These are phyloP conservation scores for Mycena leptocephala DNA, from an alignment of 768 basidiomycete species.

Conservation along the genomic window DNA sequence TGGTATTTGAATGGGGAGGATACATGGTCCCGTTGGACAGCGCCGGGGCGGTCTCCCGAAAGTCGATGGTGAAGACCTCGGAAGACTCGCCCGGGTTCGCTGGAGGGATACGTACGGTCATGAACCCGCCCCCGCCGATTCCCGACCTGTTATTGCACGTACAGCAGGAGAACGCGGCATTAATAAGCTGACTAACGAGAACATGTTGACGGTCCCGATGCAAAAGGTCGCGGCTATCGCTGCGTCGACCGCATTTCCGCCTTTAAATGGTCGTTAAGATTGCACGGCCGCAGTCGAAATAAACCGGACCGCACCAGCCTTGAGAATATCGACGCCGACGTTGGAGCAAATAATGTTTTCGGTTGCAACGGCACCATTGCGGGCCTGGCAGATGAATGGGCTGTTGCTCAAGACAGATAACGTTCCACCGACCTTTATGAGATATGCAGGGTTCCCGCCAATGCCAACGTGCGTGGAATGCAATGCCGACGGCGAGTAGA, in stretches of 20 bases:
- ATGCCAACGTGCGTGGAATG: conserved; percentile 18
- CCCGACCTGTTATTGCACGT: conserved; percentile 69
- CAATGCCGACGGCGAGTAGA: neutral
- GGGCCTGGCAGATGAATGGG: conserved; percentile 73
- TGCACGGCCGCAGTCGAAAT: neutral
- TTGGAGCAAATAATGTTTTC: conserved; percentile 92
- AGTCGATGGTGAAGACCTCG: conserved; percentile 85
- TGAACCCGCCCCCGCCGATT: conserved; percentile 92
- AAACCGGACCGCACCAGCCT: conserved; percentile 47
- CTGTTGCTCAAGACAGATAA: conserved; percentile 60
- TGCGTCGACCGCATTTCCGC: conserved; percentile 94
- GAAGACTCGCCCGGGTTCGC: conserved; percentile 58
- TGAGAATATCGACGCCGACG: conserved; percentile 84
- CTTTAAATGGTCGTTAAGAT: conserved; percentile 49
- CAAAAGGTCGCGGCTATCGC: conserved; percentile 88
- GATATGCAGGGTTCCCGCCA: conserved; percentile 61
- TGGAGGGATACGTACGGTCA: conserved; percentile 86
- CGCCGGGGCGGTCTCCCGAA: conserved; percentile 89
- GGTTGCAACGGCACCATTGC: conserved; percentile 89
- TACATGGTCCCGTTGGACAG: conserved; percentile 87
- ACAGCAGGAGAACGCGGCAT: neutral
- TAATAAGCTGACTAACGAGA: conserved; percentile 71
- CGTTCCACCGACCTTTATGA: conserved; percentile 48
- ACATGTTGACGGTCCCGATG: conserved; percentile 90
- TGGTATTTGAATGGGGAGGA: conserved; percentile 62